Evolutionary conservation across 1,284 basidiomycete genomes (phyloP).

Genomic region (Fomitopsis schrenkii): DNA sequence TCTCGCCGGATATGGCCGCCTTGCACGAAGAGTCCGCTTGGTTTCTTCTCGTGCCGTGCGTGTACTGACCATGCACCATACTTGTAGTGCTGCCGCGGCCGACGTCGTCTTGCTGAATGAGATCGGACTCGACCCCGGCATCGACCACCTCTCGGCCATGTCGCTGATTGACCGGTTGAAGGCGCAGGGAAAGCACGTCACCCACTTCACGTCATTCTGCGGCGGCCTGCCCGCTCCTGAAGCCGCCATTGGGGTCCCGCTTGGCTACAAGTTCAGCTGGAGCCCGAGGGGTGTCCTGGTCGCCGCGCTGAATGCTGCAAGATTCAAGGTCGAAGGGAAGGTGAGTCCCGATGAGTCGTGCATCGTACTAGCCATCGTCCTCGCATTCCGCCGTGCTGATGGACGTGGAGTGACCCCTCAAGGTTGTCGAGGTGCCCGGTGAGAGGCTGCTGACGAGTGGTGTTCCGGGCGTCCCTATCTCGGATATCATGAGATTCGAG

Average conservation of each 20-base stretch:
- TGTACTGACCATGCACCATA: neutral
- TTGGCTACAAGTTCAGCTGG: constrained; percentile 97
- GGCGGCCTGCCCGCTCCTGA: constrained; percentile 89
- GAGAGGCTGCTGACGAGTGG: constrained; percentile 50
- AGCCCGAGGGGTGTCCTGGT: constrained; percentile 84
- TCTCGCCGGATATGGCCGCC: constrained; percentile 75
- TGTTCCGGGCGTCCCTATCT: constrained; percentile 67
- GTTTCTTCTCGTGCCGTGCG: neutral
- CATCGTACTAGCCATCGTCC: too few species aligned
- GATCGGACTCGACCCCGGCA: constrained; percentile 93
- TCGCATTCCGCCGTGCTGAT: neutral
- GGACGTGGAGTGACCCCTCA: constrained; percentile 7
- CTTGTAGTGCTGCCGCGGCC: constrained; percentile 56
- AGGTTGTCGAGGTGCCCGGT: constrained; percentile 53
- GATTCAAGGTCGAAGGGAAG: constrained; percentile 59
- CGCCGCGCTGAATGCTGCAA: constrained; percentile 78
- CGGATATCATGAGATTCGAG: constrained; percentile 71
- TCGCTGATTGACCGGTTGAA: constrained; percentile 64
- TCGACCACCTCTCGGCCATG: constrained; percentile 91
- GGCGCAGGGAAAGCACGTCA: constrained; percentile 56
- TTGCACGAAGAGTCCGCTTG: constrained; percentile 58
- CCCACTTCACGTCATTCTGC: constrained; percentile 90
- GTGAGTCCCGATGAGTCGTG: constrained; percentile 31
- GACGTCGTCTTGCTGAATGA: constrained; percentile 86
- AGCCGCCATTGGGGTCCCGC: constrained; percentile 51